Evolutionary conservation across 768 basidiomycete species (phyloP).

Genomic region (Tephrocybe rancida): DNA sequence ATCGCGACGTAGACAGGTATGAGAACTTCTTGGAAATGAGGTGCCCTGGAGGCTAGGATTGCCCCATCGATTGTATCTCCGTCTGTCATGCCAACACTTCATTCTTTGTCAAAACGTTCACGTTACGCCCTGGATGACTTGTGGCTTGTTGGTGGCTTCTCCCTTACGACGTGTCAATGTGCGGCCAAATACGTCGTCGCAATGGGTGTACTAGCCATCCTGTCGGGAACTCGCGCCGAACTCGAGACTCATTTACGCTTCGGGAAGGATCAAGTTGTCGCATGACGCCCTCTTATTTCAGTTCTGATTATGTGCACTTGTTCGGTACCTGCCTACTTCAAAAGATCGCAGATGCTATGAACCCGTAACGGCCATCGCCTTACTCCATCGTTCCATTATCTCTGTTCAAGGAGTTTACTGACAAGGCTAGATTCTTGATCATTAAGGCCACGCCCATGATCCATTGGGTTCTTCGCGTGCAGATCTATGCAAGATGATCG

Average conservation of each 20-base stretch:
- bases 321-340: background rate
- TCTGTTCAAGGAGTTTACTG: background rate
- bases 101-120: constrained; percentile 3
- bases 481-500: constrained; percentile 19
- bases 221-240: background rate
- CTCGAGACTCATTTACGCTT: background rate
- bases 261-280: background rate
- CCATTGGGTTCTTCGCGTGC: background rate
- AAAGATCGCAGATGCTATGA: background rate
- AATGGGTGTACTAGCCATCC: background rate
- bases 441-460: background rate
- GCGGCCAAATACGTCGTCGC: background rate
- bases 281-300: background rate
- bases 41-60: too few relatives aligned
- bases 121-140: constrained; percentile 7
- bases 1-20: background rate
- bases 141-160: constrained; percentile 14
- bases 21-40: constrained; percentile 6
- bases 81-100: constrained; percentile 8
- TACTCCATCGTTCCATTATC: background rate
- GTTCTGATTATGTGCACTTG: constrained; percentile 1
- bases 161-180: constrained; percentile 14
- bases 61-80: constrained; percentile 3
- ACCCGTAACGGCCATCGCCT: background rate
- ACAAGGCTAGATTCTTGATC: background rate